These are phyloP conservation scores for Blastobotrys robertii DNA, from an alignment of 805 yeast species.

Conservation along the genomic window DNA sequence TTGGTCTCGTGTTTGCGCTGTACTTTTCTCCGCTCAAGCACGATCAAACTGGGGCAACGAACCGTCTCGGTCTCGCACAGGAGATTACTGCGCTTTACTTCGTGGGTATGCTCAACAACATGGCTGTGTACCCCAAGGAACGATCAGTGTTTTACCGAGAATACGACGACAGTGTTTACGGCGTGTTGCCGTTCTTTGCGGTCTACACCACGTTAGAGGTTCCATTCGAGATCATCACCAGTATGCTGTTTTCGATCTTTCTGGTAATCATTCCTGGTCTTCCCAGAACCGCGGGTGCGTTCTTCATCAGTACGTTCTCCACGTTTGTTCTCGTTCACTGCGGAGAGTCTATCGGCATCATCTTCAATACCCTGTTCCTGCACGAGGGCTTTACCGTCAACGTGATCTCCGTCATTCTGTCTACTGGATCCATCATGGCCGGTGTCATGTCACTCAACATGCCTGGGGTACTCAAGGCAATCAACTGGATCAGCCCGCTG, in stretches of 20 bases:
- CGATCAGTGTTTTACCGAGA: conserved; percentile 72
- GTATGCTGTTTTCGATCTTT: conserved; percentile 49
- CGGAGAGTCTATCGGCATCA: conserved; percentile 79
- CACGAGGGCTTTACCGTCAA: conserved; percentile 79
- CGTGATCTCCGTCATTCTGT: conserved; percentile 52
- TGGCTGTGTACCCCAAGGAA: conserved; percentile 66
- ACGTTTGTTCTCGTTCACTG: conserved; percentile 49
- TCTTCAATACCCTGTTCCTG: conserved; percentile 60
- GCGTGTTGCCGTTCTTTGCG: conserved; percentile 50
- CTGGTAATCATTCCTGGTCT: conserved; percentile 64
- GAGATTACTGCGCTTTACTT: conserved; percentile 64
- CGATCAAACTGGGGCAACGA: conserved; percentile 42
- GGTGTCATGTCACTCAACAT: conserved; percentile 75
- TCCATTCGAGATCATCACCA: conserved; percentile 57
- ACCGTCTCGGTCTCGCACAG: conserved; percentile 69
- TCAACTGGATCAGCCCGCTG: conserved; percentile 70
- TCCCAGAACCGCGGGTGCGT: conserved; percentile 57
- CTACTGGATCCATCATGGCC: conserved; percentile 73
- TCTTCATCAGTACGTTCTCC: conserved; percentile 51
- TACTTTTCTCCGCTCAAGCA: conserved; percentile 51
- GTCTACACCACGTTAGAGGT: conserved; percentile 52
- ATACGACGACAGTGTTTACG: conserved; percentile 61
- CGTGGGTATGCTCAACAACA: conserved; percentile 70
- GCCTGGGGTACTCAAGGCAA: conserved; percentile 56
- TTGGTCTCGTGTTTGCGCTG: conserved; percentile 56